Evolutionary conservation across 1,139 yeast species (phyloP), one percentile per base, ranked within the genome.

Genomic region (Pichia sp.): DNA sequence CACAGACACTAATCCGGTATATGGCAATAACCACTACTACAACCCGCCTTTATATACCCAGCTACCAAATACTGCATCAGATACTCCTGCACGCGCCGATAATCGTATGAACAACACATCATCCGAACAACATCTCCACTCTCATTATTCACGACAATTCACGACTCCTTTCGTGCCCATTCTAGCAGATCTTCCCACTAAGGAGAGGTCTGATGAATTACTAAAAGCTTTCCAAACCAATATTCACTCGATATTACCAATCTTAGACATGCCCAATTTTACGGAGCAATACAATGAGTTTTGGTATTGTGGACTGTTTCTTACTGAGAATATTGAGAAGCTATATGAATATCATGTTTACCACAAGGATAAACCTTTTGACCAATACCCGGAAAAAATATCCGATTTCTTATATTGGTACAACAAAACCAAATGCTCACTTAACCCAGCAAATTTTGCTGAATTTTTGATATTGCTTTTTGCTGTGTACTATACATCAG

Each of bases 221-320:
- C 59, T 73, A 5, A 63, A 64, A 29, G 59, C 74, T 18, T 75
- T 70, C 45, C 53, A 68, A 16, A 65, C 63, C 34, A 70, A 76
- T 2, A 74, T 75, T 19, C 78, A 74, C 47, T 67, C 74, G 5
- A 53, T 75, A 14, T 50, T 74, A 16, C 82, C 82, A 0, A 56
- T 75, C 3, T 46, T 74, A 35, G 63, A 64, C 29, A 46, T 62
- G 24, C 41, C 52, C 5, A 69, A 64, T 22, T 74, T 74, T 41
- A 41, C 65, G 8, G 49, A 48, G 27, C 71, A 70, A 40, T 78
- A 73, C 48, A 71, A 69, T 21, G 59, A 56, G 22, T 74, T 65
- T 45, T 75, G 81, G 81, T 59, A 50, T 38, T 48, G 52, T 30
- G 52, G 53, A 7, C 35, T 50, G 22, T 47, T 46, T 27, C 24